A percentile compares a stretch with the other conserved stretches of the same genome.
phyloP scores from a whole-genome alignment of 257 asterid genomes.

The Ilex aquifolium region DNA sequence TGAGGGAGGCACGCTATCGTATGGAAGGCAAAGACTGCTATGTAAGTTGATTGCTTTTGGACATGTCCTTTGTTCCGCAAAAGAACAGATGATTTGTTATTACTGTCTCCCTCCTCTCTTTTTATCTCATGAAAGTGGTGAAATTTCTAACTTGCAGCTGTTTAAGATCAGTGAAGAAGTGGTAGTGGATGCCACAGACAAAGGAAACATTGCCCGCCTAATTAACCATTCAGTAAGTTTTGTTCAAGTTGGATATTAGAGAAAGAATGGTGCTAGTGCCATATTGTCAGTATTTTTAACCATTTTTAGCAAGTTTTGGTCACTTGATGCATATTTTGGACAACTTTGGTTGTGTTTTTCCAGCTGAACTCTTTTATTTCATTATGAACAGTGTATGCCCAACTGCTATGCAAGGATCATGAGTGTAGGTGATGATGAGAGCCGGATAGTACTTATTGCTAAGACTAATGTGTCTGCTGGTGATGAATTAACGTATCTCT shows the following conservation, averaged over 20 bases:
- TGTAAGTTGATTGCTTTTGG: conserved; percentile 32
- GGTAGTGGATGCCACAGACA: conserved; percentile 95
- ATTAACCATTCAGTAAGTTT: conserved; percentile 87
- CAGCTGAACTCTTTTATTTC: neutral
- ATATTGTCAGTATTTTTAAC: too few species aligned
- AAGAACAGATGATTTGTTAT: neutral
- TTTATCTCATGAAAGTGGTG: neutral
- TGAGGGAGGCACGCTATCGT: conserved; percentile 86
- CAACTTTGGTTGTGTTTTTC: neutral
- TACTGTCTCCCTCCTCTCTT: neutral
- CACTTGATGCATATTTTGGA: too few species aligned
- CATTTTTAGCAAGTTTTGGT: too few species aligned
- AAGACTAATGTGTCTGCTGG: conserved; percentile 84
- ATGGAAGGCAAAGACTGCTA: conserved; percentile 91
- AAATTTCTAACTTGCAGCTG: conserved; percentile 44
- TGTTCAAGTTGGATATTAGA: neutral
- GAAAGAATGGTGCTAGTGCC: too few species aligned
- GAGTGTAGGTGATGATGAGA: conserved; percentile 94
- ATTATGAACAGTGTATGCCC: conserved; percentile 77
- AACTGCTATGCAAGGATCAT: conserved; percentile 97
- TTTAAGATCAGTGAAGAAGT: conserved; percentile 98
- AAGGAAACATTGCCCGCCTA: conserved; percentile 94
- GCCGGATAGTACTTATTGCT: conserved; percentile 97
- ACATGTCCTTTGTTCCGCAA: neutral
- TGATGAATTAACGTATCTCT: conserved; percentile 72